A percentile compares a stretch with the other conserved stretches of the same genome.
Evolutionary conservation across 2,329 filamentous ascomycete genomes (phyloP).

Genomic region (Sarocladiaceae sp.): DNA sequence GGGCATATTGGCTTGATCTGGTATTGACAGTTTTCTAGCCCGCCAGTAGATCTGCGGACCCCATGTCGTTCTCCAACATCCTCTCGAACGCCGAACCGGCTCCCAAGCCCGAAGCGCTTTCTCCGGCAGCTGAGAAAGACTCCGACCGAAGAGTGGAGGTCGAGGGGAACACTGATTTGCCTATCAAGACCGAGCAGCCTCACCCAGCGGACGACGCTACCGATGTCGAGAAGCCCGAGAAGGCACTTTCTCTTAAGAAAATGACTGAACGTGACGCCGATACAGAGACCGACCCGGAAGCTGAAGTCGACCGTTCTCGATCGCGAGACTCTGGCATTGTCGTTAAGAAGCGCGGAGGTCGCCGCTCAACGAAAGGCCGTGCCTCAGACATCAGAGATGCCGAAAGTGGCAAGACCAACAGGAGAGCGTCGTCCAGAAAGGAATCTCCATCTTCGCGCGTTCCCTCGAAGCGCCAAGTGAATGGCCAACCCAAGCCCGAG

Average conservation of each 20-base stretch:
- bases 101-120: slow-evolving; percentile 43
- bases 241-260: slow-evolving; percentile 12
- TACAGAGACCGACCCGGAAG: slow-evolving; percentile 29
- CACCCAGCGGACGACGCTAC: background rate
- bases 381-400: slow-evolving; percentile 45
- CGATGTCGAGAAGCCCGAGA: slow-evolving; percentile 2
- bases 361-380: slow-evolving; percentile 40
- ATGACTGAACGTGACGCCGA: slow-evolving; percentile 24
- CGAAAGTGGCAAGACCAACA: slow-evolving; percentile 41
- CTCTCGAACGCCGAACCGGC: slow-evolving; percentile 72
- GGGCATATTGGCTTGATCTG: background rate
- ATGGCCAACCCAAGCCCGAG: slow-evolving; percentile 55
- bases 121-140: slow-evolving; percentile 24
- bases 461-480: slow-evolving; percentile 51
- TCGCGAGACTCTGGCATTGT: slow-evolving; percentile 18
- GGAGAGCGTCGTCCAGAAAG: slow-evolving; percentile 46
- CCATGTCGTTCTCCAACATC: slow-evolving; percentile 95
- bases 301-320: slow-evolving; percentile 19
- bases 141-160: slow-evolving; percentile 8
- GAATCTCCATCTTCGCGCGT: slow-evolving; percentile 41
- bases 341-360: slow-evolving; percentile 24
- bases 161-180: slow-evolving; percentile 13
- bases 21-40: slow-evolving; percentile 41
- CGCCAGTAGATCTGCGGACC: slow-evolving; percentile 68
- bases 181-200: slow-evolving; percentile 11